Conservation (phyloP, 2,329 filamentous ascomycete genomes). For the Sporothrix variecibatus region DNA sequence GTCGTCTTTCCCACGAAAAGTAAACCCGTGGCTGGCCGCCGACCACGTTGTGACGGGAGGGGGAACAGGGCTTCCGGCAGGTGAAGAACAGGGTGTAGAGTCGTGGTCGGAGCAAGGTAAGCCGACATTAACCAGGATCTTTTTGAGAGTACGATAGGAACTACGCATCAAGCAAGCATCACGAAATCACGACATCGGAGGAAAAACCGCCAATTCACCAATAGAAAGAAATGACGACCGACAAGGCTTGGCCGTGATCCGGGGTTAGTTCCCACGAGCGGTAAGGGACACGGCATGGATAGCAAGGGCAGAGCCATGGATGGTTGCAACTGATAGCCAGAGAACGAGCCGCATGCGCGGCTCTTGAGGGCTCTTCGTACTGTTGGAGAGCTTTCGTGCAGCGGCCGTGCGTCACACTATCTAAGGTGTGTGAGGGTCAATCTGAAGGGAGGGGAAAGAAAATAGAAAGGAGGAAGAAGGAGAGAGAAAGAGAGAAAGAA, state of each 20-base stretch:
- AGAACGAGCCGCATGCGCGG: not conserved
- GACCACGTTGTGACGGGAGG: not conserved
- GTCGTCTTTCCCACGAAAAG: not conserved
- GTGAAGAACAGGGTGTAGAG: not conserved
- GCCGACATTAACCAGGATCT: constrained; percentile 6
- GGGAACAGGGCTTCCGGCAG: not conserved
- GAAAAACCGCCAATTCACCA: not conserved
- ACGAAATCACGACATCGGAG: not conserved
- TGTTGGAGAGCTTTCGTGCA: not conserved
- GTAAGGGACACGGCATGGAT: not conserved
- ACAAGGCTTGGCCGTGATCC: not conserved
- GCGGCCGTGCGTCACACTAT: not conserved
- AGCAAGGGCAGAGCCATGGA: not conserved
- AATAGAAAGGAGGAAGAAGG: too few species aligned
- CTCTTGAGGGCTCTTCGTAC: not conserved
- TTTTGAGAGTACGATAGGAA: not conserved
- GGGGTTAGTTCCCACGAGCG: not conserved
- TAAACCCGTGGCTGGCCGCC: not conserved
- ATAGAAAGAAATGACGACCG: not conserved
- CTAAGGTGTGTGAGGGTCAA: not conserved
- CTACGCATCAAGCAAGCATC: not conserved
- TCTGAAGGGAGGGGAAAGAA: not conserved
- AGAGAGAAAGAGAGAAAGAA: not conserved
- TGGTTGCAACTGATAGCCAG: not conserved
- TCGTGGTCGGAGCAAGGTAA: not conserved